phyloP scores from a whole-genome alignment of 495 filamentous ascomycete species.

The Copromyces sp. region DNA sequence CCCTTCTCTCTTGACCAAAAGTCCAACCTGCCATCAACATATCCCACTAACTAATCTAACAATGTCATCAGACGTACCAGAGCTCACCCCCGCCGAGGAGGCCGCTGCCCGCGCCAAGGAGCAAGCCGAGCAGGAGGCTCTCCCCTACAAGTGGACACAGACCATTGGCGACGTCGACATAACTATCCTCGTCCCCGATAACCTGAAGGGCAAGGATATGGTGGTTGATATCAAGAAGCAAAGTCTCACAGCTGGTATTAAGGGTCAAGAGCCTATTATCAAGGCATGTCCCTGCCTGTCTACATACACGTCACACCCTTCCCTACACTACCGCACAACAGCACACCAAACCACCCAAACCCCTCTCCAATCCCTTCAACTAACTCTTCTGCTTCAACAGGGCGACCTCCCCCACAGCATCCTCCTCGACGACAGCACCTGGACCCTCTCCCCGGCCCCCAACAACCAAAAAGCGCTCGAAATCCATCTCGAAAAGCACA shows the following conservation, averaged over 20 bases:
- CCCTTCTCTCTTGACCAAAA: neutral
- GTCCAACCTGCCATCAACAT: neutral
- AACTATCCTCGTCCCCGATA: constrained; percentile 59
- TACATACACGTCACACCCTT: neutral
- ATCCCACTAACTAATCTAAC: constrained; percentile 8
- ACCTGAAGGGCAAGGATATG: constrained; percentile 75
- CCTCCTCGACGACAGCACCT: constrained; percentile 76
- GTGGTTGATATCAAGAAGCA: constrained; percentile 73
- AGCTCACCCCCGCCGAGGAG: constrained; percentile 50
- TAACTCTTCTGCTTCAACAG: constrained; percentile 32
- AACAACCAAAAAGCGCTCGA: constrained; percentile 62
- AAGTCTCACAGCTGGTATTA: constrained; percentile 70
- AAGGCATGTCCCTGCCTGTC: constrained; percentile 44
- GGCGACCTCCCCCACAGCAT: constrained; percentile 77
- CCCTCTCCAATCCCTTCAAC: neutral
- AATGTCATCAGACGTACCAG: constrained; percentile 16
- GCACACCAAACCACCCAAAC: neutral
- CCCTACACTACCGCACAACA: neutral
- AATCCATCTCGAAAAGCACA: constrained; percentile 90
- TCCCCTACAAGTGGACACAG: constrained; percentile 97
- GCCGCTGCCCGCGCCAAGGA: constrained; percentile 67
- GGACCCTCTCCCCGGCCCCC: constrained; percentile 71
- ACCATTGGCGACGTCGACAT: constrained; percentile 89
- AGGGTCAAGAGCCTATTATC: constrained; percentile 79
- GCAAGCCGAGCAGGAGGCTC: constrained; percentile 73